Evolutionary conservation across 495 filamentous ascomycete species (phyloP).

Genomic region (Aspergillus egyptiacus): DNA sequence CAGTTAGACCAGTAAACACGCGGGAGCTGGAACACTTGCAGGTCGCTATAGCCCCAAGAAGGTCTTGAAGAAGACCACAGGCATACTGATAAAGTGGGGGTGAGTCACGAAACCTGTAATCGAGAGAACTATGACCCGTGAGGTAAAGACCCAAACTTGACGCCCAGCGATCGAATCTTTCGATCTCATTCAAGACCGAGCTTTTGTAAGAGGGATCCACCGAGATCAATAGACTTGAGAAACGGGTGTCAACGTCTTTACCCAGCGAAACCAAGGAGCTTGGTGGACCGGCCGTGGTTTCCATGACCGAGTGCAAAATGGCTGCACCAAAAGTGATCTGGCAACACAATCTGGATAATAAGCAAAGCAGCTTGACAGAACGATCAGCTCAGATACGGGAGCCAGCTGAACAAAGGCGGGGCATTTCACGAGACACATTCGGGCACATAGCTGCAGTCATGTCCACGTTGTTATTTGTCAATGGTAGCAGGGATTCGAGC

Average conservation of each 20-base stretch:
- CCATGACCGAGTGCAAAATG: too few species aligned
- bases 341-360: too few species aligned
- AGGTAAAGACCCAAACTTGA: conserved; percentile 1
- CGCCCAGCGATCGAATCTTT: background rate
- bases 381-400: too few species aligned
- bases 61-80: background rate
- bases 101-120: background rate
- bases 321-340: too few species aligned
- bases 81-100: background rate
- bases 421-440: too few species aligned
- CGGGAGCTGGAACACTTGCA: background rate
- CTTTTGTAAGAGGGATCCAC: background rate
- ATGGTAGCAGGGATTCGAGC: background rate
- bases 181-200: background rate
- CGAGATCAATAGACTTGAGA: background rate
- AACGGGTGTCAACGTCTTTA: background rate
- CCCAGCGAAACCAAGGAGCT: background rate
- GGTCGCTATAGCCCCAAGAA: background rate
- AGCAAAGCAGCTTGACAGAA: too few species aligned
- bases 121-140: background rate
- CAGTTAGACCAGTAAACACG: too few species aligned
- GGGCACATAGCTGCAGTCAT: too few species aligned
- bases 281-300: background rate
- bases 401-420: too few species aligned
- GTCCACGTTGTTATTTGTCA: background rate